Conservation (phyloP, 495 filamentous ascomycete genomes). For the Penicillium macrosclerotiorum region DNA sequence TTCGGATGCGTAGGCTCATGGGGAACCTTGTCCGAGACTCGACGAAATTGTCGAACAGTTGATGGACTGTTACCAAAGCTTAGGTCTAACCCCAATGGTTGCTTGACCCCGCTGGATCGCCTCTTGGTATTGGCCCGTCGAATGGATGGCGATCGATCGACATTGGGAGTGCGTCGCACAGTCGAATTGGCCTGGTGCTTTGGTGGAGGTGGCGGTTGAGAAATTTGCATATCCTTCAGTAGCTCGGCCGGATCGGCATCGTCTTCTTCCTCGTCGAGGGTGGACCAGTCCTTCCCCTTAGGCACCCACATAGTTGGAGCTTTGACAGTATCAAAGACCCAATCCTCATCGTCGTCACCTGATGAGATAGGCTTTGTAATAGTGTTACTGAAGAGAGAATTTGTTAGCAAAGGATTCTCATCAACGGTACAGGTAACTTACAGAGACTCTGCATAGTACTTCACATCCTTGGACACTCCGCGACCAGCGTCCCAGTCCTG, state of each 20-base stretch:
- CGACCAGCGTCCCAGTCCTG: conserved; percentile 72
- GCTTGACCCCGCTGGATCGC: conserved; percentile 59
- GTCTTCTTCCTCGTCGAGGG: conserved; percentile 28
- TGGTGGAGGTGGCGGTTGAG: conserved; percentile 32
- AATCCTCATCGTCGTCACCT: conserved; percentile 73
- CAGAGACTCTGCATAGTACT: conserved; percentile 89
- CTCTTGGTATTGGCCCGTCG: conserved; percentile 46
- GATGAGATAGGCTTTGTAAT: conserved; percentile 43
- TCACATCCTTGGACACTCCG: conserved; percentile 58
- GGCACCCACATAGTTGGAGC: conserved; percentile 50
- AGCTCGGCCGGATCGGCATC: conserved; percentile 39
- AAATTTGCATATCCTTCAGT: conserved; percentile 41
- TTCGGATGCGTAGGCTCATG: conserved; percentile 33
- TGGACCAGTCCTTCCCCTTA: conserved; percentile 35
- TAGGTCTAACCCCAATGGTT: conserved; percentile 78
- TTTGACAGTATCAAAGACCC: conserved; percentile 98
- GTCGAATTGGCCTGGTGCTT: conserved; percentile 45
- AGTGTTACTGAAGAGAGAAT: conserved; percentile 48
- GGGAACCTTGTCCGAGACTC: conserved; percentile 69
- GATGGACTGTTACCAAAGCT: conserved; percentile 89
- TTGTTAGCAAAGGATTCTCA: conserved; percentile 11
- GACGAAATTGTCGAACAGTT: conserved; percentile 84
- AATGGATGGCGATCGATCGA: conserved; percentile 43
- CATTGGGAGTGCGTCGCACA: conserved; percentile 54
- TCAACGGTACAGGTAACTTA: conserved; percentile 36